Percentiles rank a stretch among this genome's conserved stretches.
These are phyloP conservation scores for Ascocoryne sarcoides DNA, from an alignment of 2,329 filamentous ascomycete species.

Conservation along the genomic window DNA sequence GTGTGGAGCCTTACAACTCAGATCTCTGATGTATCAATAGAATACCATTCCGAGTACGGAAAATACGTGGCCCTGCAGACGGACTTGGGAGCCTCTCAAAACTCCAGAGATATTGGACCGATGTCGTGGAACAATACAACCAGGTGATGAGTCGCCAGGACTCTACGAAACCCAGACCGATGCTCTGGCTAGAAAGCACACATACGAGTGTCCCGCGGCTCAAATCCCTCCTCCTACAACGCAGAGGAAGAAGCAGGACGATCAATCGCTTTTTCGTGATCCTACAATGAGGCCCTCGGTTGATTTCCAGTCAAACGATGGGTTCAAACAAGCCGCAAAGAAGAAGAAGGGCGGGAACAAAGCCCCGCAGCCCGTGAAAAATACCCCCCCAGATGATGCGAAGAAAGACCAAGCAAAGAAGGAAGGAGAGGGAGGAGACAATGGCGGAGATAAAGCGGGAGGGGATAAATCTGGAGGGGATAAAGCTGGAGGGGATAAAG, in stretches of 20 bases:
- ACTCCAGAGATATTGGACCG: conserved; percentile 11
- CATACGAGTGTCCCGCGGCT: conserved; percentile 15
- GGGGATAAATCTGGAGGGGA: neutral
- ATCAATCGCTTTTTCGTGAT: conserved; percentile 36
- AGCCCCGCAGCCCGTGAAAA: conserved; percentile 23
- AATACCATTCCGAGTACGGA: conserved; percentile 19
- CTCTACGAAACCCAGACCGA: conserved; percentile 19
- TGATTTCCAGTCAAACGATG: conserved; percentile 48
- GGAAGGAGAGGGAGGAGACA: conserved; percentile 30
- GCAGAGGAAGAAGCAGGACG: conserved; percentile 11
- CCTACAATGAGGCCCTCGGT: conserved; percentile 39
- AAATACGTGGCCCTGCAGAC: conserved; percentile 23
- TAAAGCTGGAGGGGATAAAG: conserved; percentile 26
- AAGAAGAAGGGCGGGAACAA: conserved; percentile 34
- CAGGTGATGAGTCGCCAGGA: neutral
- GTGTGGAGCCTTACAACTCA: conserved; percentile 25
- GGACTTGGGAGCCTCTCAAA: conserved; percentile 17
- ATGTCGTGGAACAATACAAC: conserved; percentile 11
- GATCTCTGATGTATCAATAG: conserved; percentile 27
- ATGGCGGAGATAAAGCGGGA: conserved; percentile 29
- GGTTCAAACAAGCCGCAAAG: conserved; percentile 44
- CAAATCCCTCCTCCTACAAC: conserved; percentile 16
- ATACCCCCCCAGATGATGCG: conserved; percentile 42
- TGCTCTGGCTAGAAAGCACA: conserved; percentile 21
- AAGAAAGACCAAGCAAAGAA: conserved; percentile 39